These are phyloP conservation scores for Colletotrichum sublineola DNA, from an alignment of 2,329 filamentous ascomycete species.

Conservation along the genomic window DNA sequence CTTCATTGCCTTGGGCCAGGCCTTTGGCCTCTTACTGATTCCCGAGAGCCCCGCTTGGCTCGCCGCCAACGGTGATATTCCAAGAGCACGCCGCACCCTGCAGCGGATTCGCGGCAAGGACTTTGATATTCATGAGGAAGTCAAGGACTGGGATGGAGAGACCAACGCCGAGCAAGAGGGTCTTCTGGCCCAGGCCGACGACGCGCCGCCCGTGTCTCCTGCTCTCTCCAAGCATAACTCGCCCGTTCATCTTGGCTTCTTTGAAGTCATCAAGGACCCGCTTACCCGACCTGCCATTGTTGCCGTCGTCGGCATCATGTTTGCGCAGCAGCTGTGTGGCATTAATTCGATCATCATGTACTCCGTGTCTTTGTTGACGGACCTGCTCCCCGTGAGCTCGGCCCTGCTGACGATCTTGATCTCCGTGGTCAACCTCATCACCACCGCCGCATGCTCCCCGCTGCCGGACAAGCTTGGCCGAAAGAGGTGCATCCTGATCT, in stretches of 20 bases:
- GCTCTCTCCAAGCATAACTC: conserved; percentile 43
- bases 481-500: conserved; percentile 85
- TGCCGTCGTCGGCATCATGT: conserved; percentile 91
- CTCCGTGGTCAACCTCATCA: conserved; percentile 86
- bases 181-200: conserved; percentile 63
- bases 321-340: conserved; percentile 90
- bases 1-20: conserved; percentile 75
- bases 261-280: conserved; percentile 75
- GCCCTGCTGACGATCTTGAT: conserved; percentile 89
- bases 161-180: conserved; percentile 75
- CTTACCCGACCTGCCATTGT: conserved; percentile 80
- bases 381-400: conserved; percentile 84
- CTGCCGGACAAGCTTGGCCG: conserved; percentile 89
- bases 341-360: conserved; percentile 99
- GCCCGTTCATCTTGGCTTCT: conserved; percentile 67
- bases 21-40: conserved; percentile 78
- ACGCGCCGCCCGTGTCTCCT: conserved; percentile 45
- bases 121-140: conserved; percentile 80
- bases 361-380: conserved; percentile 88
- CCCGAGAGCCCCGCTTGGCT: conserved; percentile 92
- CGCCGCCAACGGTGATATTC: conserved; percentile 73
- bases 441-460: conserved; percentile 84
- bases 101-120: conserved; percentile 80
- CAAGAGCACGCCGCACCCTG: conserved; percentile 75
- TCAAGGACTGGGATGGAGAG: conserved; percentile 69